Conservation (phyloP, 371 early-diverging fungal genomes). For the Mucor mucedo region DNA sequence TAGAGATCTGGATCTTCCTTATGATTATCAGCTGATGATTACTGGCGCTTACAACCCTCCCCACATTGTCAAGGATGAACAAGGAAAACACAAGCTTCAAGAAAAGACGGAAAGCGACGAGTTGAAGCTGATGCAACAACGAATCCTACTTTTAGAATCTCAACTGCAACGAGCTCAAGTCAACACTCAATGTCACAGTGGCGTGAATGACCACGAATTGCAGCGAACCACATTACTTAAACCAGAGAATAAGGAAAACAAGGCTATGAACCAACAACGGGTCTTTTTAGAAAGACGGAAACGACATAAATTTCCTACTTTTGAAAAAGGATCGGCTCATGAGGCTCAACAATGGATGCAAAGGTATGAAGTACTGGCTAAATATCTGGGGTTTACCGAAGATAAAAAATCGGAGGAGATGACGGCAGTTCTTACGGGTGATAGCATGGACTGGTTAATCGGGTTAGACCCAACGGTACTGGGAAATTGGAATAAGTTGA, state of each 20-base stretch:
- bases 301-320: neutral
- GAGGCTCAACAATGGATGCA: conserved; percentile 9
- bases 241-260: neutral
- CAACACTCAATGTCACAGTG: no score
- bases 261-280: neutral
- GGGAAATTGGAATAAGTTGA: no score
- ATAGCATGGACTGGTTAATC: conserved; percentile 5
- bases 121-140: no score
- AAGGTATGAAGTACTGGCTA: neutral
- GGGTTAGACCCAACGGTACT: neutral
- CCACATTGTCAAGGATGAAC: neutral
- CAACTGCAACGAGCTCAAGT: no score
- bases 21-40: neutral
- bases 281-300: neutral
- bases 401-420: conserved; percentile 2
- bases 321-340: neutral
- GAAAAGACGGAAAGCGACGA: no score
- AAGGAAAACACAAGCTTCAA: neutral
- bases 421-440: neutral
- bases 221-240: no score
- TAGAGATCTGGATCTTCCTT: neutral
- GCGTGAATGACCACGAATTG: no score
- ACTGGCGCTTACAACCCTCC: neutral
- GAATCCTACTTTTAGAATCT: no score
- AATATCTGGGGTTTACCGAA: neutral